phyloP scores from a whole-genome alignment of 2,329 filamentous ascomycete species.

The Monilinia aucupariae region DNA sequence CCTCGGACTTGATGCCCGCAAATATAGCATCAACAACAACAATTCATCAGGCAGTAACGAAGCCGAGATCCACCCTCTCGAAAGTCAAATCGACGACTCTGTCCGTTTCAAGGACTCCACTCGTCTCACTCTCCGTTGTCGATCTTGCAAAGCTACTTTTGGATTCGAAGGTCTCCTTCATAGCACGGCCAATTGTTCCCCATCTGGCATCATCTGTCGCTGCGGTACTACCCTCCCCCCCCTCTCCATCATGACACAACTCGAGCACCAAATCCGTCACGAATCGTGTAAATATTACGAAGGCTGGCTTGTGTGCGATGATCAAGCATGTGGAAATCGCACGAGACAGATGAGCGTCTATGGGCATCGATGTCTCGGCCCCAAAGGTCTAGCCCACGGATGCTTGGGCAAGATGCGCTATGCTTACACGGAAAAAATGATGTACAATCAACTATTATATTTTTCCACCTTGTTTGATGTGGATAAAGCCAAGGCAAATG shows the following conservation, averaged over 20 bases:
- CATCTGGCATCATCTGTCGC: conserved; percentile 70
- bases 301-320: conserved; percentile 85
- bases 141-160: conserved; percentile 67
- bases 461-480: conserved; percentile 82
- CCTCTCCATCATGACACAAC: conserved; percentile 74
- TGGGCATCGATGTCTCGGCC: conserved; percentile 81
- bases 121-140: conserved; percentile 72
- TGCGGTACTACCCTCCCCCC: conserved; percentile 63
- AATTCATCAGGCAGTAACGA: conserved; percentile 48
- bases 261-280: conserved; percentile 76
- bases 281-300: conserved; percentile 85
- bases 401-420: conserved; percentile 86
- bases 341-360: conserved; percentile 93
- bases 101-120: conserved; percentile 80
- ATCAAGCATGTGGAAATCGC: conserved; percentile 76
- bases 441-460: conserved; percentile 94
- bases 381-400: conserved; percentile 74
- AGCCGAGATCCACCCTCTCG: conserved; percentile 79
- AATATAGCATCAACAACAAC: conserved; percentile 68
- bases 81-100: conserved; percentile 88
- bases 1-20: conserved; percentile 81
- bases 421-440: conserved; percentile 78
- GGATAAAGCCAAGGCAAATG: conserved; percentile 63
- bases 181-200: conserved; percentile 56
- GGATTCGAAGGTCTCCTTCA: conserved; percentile 69